phyloP scores from a whole-genome alignment of 805 yeast genomes.

The Metschnikowia aberdeeniae region DNA sequence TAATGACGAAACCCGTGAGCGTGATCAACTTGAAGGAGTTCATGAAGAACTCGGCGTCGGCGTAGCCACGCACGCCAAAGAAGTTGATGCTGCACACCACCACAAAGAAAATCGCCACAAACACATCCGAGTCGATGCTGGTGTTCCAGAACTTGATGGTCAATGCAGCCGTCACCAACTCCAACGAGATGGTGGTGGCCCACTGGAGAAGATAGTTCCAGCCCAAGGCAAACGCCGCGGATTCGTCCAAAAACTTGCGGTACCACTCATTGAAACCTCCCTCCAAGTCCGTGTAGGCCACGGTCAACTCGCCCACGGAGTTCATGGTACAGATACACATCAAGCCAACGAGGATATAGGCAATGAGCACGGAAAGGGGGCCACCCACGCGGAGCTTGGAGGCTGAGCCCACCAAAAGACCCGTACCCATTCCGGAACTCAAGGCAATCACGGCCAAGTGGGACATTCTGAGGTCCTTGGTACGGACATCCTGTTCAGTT shows the following conservation, averaged over 20 bases:
- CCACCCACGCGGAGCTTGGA: slow-evolving; percentile 24
- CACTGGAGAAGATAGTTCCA: slow-evolving; percentile 36
- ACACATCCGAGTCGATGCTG: slow-evolving; percentile 51
- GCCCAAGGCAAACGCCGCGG: slow-evolving; percentile 35
- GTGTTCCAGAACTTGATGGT: slow-evolving; percentile 57
- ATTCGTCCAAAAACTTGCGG: slow-evolving; percentile 32
- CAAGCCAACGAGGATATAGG: slow-evolving; percentile 22
- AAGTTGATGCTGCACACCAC: slow-evolving; percentile 44
- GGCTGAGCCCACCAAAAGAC: slow-evolving; percentile 41
- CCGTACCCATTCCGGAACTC: slow-evolving; percentile 40
- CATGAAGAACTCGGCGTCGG: slow-evolving; percentile 40
- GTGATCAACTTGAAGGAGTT: slow-evolving; percentile 34
- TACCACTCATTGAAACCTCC: slow-evolving; percentile 29
- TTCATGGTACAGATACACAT: slow-evolving; percentile 33
- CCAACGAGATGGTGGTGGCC: slow-evolving; percentile 20
- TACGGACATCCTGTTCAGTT: slow-evolving; percentile 8
- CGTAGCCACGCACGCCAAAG: slow-evolving; percentile 45
- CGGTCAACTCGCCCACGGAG: slow-evolving; percentile 51
- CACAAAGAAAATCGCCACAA: slow-evolving; percentile 49
- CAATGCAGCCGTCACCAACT: slow-evolving; percentile 29
- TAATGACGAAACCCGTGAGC: slow-evolving; percentile 38
- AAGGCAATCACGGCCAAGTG: slow-evolving; percentile 35
- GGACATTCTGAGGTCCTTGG: slow-evolving; percentile 17
- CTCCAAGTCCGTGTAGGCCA: slow-evolving; percentile 50
- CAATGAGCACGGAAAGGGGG: slow-evolving; percentile 22